These are phyloP conservation scores for Adansonia gregorii DNA, from an alignment of 441 rosid species.

Conservation along the genomic window DNA sequence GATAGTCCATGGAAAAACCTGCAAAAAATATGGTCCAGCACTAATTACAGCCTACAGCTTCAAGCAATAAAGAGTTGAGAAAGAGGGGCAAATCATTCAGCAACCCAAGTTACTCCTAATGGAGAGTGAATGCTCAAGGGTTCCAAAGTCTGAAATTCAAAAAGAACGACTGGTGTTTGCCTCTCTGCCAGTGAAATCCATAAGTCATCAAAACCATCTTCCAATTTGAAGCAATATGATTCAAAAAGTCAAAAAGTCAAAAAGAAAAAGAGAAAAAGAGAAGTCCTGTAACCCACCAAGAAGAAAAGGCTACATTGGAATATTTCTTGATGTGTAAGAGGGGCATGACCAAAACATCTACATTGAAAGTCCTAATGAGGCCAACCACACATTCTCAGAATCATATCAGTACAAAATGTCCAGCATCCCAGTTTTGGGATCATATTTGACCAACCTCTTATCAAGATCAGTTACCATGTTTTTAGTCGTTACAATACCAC, in stretches of 20 bases:
- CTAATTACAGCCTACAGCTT: constrained; percentile 9
- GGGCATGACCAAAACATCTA: not conserved
- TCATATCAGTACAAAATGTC: constrained; percentile 3
- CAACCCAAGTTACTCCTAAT: constrained; percentile 11
- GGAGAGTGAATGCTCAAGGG: constrained; percentile 51
- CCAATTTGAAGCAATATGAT: constrained; percentile 10
- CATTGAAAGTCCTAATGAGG: not conserved
- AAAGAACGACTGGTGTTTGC: constrained; percentile 42
- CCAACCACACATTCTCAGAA: not conserved
- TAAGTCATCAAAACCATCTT: constrained; percentile 26
- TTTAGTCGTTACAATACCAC: not conserved
- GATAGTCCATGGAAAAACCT: not conserved
- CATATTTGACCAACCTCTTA: constrained; percentile 1
- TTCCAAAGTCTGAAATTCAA: constrained; percentile 48
- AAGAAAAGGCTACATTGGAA: constrained; percentile 14
- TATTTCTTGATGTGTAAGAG: not conserved
- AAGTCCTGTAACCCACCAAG: not conserved
- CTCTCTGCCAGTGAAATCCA: constrained; percentile 53
- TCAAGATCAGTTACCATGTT: not conserved
- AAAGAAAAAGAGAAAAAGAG: no score
- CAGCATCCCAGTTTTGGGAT: not conserved
- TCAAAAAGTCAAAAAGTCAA: constrained; percentile 10
- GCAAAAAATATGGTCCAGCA: not conserved
- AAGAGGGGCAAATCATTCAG: not conserved
- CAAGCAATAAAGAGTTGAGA: constrained; percentile 1